Base-by-base conservation (phyloP, 345 rosid species). In the Erucastrum elatum region DNA sequence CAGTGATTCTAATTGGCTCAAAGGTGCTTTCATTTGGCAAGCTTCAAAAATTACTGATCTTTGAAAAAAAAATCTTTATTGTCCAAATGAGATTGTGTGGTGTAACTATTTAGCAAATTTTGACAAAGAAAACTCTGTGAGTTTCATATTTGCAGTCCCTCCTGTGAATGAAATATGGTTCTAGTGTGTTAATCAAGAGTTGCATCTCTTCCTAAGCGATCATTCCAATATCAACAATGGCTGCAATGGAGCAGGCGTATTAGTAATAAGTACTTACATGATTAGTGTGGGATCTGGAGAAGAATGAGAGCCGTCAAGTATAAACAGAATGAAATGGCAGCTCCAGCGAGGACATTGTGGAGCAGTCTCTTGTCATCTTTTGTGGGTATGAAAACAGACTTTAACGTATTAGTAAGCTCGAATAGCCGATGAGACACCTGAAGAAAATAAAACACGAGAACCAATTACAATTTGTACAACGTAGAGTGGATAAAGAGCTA, bases 381-480 rank as follows among this genome's bases (percentile, higher is more conserved):
- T 39, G 89, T 83, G 31, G 98, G 98, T 67, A 94, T 76, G 71
- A 94, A 90, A 70, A 75, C 90, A 2, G 87, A 46, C 84, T 94
- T 94, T 4, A 94, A 81, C 1, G 88, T 81, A 73, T 90, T 90
- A 56, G 98, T 90, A 64, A 94, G 81, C 82, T 90, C 88, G 77
- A 94, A 94, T 25, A 94, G 84, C 74, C 96, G 87, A 73, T 78
- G 87, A 69, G 96, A 94, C 65, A 94, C 86, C 96, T 94, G 90
- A 61, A 81, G 72, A 25, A 4, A 66, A 35, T 46, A 58, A 41
- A 84, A 46, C 63, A 80, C 74, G 31, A 71, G 25, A 68, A 56
- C 2, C 17, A 1, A 21, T 78, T 17, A 67, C 17, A 51, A 49
- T 46, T 3, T 58, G 15, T 26, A n/a, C 13, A 44, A 13, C 26